A percentile compares a stretch with the other conserved stretches of the same genome.
Conservation (phyloP, 805 yeast genomes). For the Spathaspora boniae region DNA sequence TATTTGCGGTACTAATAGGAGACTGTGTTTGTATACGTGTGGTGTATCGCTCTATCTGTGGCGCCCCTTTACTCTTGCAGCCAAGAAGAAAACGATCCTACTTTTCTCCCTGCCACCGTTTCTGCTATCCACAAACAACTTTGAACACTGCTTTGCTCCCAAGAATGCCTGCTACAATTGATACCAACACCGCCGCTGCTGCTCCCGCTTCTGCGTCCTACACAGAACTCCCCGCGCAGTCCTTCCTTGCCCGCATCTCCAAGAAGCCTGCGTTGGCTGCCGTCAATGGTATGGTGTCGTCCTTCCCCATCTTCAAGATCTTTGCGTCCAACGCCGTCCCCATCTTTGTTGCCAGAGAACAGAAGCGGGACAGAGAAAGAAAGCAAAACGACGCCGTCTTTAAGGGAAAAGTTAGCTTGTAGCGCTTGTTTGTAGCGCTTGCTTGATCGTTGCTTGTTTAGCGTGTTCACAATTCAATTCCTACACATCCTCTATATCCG, state of each 20-base stretch:
- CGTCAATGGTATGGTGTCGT: constrained; percentile 53
- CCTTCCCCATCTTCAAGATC: constrained; percentile 55
- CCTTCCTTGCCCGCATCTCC: constrained; percentile 50
- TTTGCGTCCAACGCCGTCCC: constrained; percentile 63
- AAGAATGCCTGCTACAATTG: not conserved
- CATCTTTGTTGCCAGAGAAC: constrained; percentile 45
- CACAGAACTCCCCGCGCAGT: constrained; percentile 35
- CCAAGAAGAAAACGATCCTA: not conserved
- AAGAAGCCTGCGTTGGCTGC: constrained; percentile 57
- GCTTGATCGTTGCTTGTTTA: not conserved
- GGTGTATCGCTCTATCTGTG: too few relatives aligned
- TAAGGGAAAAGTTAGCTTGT: too few relatives aligned
- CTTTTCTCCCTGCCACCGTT: constrained; percentile 1
- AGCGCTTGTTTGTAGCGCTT: too few relatives aligned
- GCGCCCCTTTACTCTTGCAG: constrained; percentile 1
- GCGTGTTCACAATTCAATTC: constrained; percentile 1
- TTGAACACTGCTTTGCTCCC: not conserved
- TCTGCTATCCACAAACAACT: not conserved
- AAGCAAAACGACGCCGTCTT: not conserved
- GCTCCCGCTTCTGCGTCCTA: constrained; percentile 1
- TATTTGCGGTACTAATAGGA: constrained; percentile 1
- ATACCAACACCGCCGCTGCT: not conserved
- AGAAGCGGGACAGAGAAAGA: constrained; percentile 9
- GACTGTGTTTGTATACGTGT: too few relatives aligned
- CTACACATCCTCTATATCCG: constrained; percentile 16